These are phyloP conservation scores for Sisymbrium altissimum DNA, from an alignment of 345 rosid genomes.

Conservation along the genomic window DNA sequence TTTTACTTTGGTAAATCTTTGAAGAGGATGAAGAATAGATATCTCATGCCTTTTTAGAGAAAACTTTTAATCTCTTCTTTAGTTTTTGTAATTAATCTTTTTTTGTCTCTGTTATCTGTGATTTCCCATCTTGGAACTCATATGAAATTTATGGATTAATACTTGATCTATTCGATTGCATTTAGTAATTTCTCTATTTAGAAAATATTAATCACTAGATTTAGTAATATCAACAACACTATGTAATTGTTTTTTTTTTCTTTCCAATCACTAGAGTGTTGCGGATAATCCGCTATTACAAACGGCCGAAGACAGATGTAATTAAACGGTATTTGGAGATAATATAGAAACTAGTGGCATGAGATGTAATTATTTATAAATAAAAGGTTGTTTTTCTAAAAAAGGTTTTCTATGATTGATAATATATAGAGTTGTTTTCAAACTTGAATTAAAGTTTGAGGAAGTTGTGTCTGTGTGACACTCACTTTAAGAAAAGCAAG, in stretches of 20 bases:
- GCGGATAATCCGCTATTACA: neutral
- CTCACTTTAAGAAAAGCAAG: slow-evolving; percentile 25
- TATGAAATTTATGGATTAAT: too few species aligned
- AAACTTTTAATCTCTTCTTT: neutral
- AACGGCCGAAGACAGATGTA: neutral
- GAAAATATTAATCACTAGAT: too few species aligned
- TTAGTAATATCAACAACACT: neutral
- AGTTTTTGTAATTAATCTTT: neutral
- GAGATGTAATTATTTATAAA: neutral
- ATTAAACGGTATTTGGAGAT: neutral
- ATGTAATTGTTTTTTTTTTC: neutral
- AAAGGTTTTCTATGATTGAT: neutral
- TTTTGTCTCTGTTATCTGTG: too few species aligned
- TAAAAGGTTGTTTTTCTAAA: neutral
- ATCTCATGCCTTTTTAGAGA: neutral
- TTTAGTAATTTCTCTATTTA: too few species aligned
- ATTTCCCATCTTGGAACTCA: too few species aligned
- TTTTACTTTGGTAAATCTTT: too few species aligned
- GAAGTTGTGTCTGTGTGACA: slow-evolving; percentile 1
- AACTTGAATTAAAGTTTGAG: slow-evolving; percentile 15
- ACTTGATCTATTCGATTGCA: too few species aligned
- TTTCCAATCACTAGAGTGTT: neutral
- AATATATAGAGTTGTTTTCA: neutral
- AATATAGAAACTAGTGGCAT: neutral
- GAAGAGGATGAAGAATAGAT: too few species aligned